Conservation (phyloP, 768 basidiomycete genomes). For the Calocybe gangraenosa region DNA sequence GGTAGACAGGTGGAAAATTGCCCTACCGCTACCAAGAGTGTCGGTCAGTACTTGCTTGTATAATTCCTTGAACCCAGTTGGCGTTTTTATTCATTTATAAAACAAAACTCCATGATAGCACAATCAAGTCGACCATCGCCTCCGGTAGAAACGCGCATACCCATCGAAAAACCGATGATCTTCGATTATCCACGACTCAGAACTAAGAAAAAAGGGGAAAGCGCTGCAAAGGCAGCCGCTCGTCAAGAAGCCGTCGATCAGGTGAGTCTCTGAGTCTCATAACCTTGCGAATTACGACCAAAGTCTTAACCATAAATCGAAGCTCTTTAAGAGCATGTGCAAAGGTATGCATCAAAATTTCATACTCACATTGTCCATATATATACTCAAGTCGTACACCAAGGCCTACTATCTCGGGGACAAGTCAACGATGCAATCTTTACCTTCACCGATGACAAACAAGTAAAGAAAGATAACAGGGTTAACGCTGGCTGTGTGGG, state of each 20-base stretch:
- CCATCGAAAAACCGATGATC: not conserved
- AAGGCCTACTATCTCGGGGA: slow-evolving; percentile 2
- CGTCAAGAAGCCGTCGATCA: not conserved
- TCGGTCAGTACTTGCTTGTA: not conserved
- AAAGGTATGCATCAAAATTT: not conserved
- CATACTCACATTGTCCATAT: not conserved
- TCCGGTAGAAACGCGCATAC: not conserved
- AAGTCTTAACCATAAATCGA: not conserved
- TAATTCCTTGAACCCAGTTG: not conserved
- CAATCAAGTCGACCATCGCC: not conserved
- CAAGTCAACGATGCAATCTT: not conserved
- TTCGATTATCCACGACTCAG: not conserved
- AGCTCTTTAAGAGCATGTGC: not conserved
- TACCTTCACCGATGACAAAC: slow-evolving; percentile 7
- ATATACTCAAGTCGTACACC: not conserved
- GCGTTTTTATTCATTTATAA: too few relatives aligned
- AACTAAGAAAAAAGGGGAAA: not conserved
- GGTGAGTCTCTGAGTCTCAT: not conserved
- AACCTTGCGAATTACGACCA: not conserved
- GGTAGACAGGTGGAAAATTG: not conserved
- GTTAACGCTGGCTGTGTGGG: slow-evolving; percentile 5
- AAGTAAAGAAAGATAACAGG: slow-evolving; percentile 5
- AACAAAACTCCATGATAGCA: not conserved
- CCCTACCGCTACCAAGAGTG: not conserved
- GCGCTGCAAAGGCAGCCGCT: not conserved